Conservation (phyloP, 1,284 basidiomycete species). For the Schizopora paradoxa region DNA sequence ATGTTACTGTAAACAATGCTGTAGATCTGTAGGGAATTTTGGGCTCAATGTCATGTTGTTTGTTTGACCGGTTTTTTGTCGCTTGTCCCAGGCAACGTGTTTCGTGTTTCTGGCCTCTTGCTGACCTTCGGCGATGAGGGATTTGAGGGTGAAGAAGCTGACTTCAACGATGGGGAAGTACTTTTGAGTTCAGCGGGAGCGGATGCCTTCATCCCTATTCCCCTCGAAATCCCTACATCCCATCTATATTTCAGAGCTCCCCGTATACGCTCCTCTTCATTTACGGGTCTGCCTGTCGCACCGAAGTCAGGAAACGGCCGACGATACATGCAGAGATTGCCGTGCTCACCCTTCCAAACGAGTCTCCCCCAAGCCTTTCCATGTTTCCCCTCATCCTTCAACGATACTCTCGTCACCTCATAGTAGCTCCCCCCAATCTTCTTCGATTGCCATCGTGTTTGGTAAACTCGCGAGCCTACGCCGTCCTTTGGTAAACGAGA, state of each 20-base stretch:
- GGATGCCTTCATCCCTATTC: too few species aligned
- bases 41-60: too few species aligned
- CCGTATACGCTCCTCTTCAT: conserved; percentile 31
- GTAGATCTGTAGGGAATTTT: too few species aligned
- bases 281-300: conserved; percentile 32
- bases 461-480: conserved; percentile 60
- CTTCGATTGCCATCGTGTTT: conserved; percentile 67
- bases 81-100: too few species aligned
- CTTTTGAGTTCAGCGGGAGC: too few species aligned
- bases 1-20: too few species aligned
- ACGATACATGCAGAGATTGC: background rate
- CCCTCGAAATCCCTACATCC: conserved; percentile 25
- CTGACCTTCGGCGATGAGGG: too few species aligned
- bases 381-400: conserved; percentile 66
- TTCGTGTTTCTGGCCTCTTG: too few species aligned
- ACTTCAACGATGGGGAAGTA: too few species aligned
- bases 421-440: conserved; percentile 64
- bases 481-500: conserved; percentile 63
- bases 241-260: conserved; percentile 38
- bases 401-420: conserved; percentile 59
- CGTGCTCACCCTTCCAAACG: conserved; percentile 65
- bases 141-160: too few species aligned
- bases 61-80: too few species aligned
- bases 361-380: conserved; percentile 76
- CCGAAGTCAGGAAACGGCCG: background rate